Evolutionary conservation across 2,329 filamentous ascomycete species (phyloP), one percentile per base, ranked within the genome.

Genomic region (Aureobasidium pullulans): DNA sequence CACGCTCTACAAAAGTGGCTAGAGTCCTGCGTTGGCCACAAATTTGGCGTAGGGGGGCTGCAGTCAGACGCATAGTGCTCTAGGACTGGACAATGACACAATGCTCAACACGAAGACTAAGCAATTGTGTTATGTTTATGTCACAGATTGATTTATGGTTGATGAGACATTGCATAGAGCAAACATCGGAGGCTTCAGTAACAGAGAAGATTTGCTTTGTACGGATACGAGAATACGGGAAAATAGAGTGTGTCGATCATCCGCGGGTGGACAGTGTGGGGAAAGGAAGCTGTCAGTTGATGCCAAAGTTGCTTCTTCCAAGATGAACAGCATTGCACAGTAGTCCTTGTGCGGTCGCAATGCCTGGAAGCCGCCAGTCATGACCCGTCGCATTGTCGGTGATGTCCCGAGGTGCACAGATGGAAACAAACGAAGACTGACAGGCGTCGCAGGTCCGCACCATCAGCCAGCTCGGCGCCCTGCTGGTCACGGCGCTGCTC

Each of bases 381-480:
- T 65, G 64, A 65, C 64, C 37, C 61, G 64, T 49, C 59, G 62
- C 47, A 64, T 65, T 52, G 64, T 64, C 10, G 19, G 39, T 31
- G 19, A n/a, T 39, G 3, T 29, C 23, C 32, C 15, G 23, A 10
- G 3, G 8, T 23, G 11, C 9, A 9, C 34, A 40, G 29, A 19
- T 13, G n/a, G 16, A 32, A 32, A 9, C 37, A 53, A 53, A 43
- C 13, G 15, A 32, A 5, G 29, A 29, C 52, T 56, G 31, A 56
- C 52, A 29, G 19, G 2, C 23, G 11, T 11, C 13, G 15, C 62
- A 78, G 75, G 74, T 77, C 34, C 76, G 78, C 64, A 90, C 90
- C 64, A 83, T 87, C 69, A 79, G 88, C 70, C 90, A 96, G 81
- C 84, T 94, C 69, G 78, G 81, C 64, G 78, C 84, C 60, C 79